phyloP scores from a whole-genome alignment of 495 filamentous ascomycete species.

The Hyaloscypha hepaticicola region DNA sequence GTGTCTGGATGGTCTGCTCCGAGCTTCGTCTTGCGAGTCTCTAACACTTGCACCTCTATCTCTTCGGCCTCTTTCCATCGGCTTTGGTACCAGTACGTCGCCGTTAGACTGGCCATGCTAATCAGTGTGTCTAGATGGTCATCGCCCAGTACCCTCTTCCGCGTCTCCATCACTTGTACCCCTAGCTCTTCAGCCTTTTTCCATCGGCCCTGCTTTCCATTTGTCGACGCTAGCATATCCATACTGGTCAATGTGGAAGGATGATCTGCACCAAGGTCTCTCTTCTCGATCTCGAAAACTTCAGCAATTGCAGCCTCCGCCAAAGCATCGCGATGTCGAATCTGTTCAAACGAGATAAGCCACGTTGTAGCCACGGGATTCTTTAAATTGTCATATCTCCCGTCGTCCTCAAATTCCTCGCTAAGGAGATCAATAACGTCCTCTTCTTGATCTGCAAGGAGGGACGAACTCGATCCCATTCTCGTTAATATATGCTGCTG shows the following conservation, averaged over 20 bases:
- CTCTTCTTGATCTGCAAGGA: conserved; percentile 25
- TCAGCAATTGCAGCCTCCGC: conserved; percentile 13
- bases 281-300: background rate
- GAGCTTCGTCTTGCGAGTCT: no score
- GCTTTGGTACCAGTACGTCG: no score
- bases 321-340: conserved; percentile 35
- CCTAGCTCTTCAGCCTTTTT: no score
- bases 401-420: conserved; percentile 20
- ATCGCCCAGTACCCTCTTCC: no score
- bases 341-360: conserved; percentile 36
- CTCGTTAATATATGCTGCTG: conserved; percentile 47
- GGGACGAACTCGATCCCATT: conserved; percentile 25
- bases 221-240: no score
- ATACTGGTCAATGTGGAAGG: no score
- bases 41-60: no score
- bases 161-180: no score
- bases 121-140: no score
- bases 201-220: no score
- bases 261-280: conserved; percentile 5
- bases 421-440: conserved; percentile 28
- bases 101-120: no score
- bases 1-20: conserved; percentile 35
- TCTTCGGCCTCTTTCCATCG: no score
- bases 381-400: conserved; percentile 11
- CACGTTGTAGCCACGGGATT: conserved; percentile 21